These are phyloP conservation scores for Balakata baccata DNA, from an alignment of 345 rosid species.

Conservation along the genomic window DNA sequence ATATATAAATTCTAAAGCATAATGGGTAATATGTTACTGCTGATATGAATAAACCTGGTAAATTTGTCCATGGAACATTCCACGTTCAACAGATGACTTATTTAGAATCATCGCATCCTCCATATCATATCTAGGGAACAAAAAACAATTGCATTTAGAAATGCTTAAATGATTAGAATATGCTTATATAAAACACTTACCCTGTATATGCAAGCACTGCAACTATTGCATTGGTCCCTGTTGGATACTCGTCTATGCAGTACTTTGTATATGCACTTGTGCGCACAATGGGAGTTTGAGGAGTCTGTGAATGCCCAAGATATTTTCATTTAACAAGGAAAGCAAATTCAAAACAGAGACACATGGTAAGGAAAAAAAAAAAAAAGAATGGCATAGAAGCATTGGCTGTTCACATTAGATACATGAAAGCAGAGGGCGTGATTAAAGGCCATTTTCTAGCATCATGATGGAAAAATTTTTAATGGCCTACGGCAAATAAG, in stretches of 20 bases:
- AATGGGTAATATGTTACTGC: not conserved
- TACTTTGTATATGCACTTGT: constrained; percentile 70
- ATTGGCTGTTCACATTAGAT: not conserved
- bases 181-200: constrained; percentile 32
- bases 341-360: constrained; percentile 1
- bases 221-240: constrained; percentile 96
- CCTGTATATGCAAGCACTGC: constrained; percentile 97
- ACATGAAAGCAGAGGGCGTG: not conserved
- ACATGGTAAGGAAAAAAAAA: not conserved
- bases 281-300: constrained; percentile 89
- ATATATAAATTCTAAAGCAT: not conserved
- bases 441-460: too few species aligned
- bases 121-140: constrained; percentile 75
- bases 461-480: too few species aligned
- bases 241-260: constrained; percentile 74
- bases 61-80: constrained; percentile 96
- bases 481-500: too few species aligned
- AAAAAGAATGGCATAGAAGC: not conserved
- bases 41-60: constrained; percentile 61
- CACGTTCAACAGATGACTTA: constrained; percentile 90
- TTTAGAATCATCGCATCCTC: constrained; percentile 99
- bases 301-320: constrained; percentile 67
- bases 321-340: constrained; percentile 9
- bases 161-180: not conserved
- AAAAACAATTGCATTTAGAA: constrained; percentile 5